Conservation (phyloP, 2,329 filamentous ascomycete genomes). For the Fusarium poae region DNA sequence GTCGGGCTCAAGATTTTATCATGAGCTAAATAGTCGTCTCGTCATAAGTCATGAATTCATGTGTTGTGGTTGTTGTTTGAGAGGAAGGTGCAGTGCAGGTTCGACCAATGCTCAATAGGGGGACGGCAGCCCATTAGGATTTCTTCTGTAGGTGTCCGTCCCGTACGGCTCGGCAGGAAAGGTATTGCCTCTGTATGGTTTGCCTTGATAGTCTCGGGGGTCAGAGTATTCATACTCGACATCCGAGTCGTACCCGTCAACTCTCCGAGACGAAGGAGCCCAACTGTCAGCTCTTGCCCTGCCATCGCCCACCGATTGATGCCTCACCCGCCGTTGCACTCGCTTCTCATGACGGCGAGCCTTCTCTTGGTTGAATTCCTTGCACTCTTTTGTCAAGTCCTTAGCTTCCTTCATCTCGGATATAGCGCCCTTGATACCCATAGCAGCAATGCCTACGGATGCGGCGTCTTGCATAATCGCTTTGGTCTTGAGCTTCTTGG, state of each 20-base stretch:
- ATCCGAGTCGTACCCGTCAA: slow-evolving; percentile 56
- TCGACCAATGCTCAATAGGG: slow-evolving; percentile 34
- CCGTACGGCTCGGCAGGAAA: slow-evolving; percentile 39
- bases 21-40: slow-evolving; percentile 38
- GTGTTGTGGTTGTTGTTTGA: slow-evolving; percentile 17
- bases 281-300: slow-evolving; percentile 61
- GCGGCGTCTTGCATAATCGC: slow-evolving; percentile 69
- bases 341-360: slow-evolving; percentile 63
- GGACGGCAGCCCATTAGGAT: slow-evolving; percentile 53
- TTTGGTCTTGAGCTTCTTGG: slow-evolving; percentile 69
- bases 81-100: neutral
- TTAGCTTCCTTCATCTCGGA: slow-evolving; percentile 68
- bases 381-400: slow-evolving; percentile 63
- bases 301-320: slow-evolving; percentile 49
- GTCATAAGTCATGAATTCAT: slow-evolving; percentile 47
- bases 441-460: slow-evolving; percentile 69
- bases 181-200: slow-evolving; percentile 34
- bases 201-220: slow-evolving; percentile 61
- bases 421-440: slow-evolving; percentile 69
- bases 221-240: slow-evolving; percentile 57
- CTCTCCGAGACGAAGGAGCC: slow-evolving; percentile 58
- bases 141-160: slow-evolving; percentile 33
- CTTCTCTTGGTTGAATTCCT: slow-evolving; percentile 64
- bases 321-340: slow-evolving; percentile 53
- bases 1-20: slow-evolving; percentile 33